Percentiles rank a stretch among this genome's conserved stretches.
Conservation (phyloP, 768 basidiomycete genomes). For the Filobasidium floriforme region DNA sequence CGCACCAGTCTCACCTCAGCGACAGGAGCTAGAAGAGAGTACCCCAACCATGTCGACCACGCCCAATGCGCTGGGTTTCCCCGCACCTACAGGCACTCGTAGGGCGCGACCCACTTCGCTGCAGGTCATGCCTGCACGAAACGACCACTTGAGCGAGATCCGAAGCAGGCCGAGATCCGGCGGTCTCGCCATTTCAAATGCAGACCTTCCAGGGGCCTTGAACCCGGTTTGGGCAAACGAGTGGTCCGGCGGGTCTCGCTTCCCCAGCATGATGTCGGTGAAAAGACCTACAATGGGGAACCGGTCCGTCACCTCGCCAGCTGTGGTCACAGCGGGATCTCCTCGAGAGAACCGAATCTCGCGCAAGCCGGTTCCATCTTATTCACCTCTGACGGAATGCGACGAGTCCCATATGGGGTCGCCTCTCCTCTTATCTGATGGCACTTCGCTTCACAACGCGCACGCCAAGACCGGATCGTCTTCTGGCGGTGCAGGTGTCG, state of each 20-base stretch:
- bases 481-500: neutral
- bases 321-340: neutral
- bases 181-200: neutral
- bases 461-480: neutral
- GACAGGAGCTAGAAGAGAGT: neutral
- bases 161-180: neutral
- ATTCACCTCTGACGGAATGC: neutral
- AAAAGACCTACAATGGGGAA: neutral
- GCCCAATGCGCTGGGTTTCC: neutral
- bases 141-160: neutral
- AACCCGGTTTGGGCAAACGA: neutral
- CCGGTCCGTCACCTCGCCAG: neutral
- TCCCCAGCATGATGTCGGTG: neutral
- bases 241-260: neutral
- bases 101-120: neutral
- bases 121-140: neutral
- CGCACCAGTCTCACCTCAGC: neutral
- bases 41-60: neutral
- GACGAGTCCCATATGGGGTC: neutral
- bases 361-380: neutral
- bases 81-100: too few relatives aligned
- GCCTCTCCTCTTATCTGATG: neutral
- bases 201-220: neutral
- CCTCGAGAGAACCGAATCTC: neutral
- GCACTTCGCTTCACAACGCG: neutral